phyloP scores from a whole-genome alignment of 441 rosid genomes.

The Flueggea neowawraea region DNA sequence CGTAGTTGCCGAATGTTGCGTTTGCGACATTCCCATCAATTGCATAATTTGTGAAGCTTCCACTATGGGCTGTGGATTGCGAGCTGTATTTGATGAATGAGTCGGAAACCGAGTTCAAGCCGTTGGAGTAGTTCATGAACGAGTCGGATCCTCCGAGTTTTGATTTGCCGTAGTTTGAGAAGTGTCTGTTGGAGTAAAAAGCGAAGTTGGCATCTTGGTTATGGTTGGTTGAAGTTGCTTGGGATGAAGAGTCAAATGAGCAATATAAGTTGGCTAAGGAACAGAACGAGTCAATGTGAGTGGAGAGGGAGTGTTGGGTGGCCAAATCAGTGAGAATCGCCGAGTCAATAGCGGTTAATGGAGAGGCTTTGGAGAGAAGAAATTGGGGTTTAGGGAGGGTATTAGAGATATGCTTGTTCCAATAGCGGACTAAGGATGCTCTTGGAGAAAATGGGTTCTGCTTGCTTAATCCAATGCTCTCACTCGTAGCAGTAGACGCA shows the following conservation, averaged over 20 bases:
- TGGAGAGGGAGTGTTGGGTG: constrained; percentile 42
- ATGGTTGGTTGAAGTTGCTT: not conserved
- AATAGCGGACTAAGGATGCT: constrained; percentile 72
- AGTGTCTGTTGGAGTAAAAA: constrained; percentile 49
- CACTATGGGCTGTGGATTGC: constrained; percentile 45
- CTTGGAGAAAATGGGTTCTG: constrained; percentile 67
- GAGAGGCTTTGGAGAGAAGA: constrained; percentile 76
- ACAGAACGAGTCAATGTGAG: constrained; percentile 61
- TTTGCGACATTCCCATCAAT: constrained; percentile 58
- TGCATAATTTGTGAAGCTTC: constrained; percentile 53
- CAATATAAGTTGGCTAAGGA: constrained; percentile 72
- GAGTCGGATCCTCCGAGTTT: constrained; percentile 51
- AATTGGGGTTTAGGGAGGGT: constrained; percentile 44
- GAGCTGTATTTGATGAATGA: constrained; percentile 76
- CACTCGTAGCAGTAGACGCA: not conserved
- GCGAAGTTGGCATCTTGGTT: constrained; percentile 47
- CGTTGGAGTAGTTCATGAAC: constrained; percentile 65
- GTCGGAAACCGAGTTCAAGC: constrained; percentile 46
- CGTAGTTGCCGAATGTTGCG: constrained; percentile 76
- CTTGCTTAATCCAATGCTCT: not conserved
- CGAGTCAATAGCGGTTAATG: constrained; percentile 57
- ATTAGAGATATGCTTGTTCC: constrained; percentile 61
- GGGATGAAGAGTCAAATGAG: constrained; percentile 25
- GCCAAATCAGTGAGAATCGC: constrained; percentile 74
- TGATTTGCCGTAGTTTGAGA: constrained; percentile 59